Conservation (phyloP, 352 stramenopile species). For the Phytophthora megakarya region DNA sequence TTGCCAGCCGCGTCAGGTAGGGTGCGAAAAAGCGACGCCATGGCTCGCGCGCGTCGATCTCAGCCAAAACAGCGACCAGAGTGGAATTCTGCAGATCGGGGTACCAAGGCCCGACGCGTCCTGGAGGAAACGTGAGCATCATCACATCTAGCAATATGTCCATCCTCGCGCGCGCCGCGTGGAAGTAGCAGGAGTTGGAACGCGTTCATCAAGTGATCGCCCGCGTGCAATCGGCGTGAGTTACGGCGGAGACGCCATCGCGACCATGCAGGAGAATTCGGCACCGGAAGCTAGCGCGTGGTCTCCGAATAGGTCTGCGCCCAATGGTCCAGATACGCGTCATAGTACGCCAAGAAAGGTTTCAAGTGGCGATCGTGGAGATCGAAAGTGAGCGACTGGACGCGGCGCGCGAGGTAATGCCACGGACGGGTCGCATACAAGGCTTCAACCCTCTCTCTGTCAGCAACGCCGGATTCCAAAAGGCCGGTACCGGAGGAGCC, state of each 20-base stretch:
- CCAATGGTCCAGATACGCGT: not conserved
- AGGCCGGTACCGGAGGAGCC: no score
- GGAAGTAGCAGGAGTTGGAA: not conserved
- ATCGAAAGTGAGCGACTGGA: no score
- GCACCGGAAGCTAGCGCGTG: not conserved
- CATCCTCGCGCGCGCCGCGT: not conserved
- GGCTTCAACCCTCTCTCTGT: no score
- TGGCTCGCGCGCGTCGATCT: not conserved
- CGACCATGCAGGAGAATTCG: not conserved
- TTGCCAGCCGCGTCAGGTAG: not conserved
- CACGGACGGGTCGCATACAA: no score
- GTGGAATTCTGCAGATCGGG: not conserved
- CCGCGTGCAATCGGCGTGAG: conserved; percentile 2
- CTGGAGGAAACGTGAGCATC: not conserved
- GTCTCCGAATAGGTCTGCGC: conserved; percentile 21
- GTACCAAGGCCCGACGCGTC: not conserved
- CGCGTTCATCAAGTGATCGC: not conserved
- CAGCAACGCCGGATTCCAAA: no score
- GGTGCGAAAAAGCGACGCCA: conserved; percentile 9
- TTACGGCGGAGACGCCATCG: not conserved
- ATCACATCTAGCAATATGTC: conserved; percentile 1
- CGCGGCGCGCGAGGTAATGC: no score
- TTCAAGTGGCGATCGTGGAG: not conserved
- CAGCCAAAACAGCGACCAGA: not conserved
- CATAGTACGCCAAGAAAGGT: not conserved